Percentiles rank a stretch among this genome's conserved stretches.
phyloP scores from a whole-genome alignment of 83 land plant species.

The Diphasiastrum complanatum region DNA sequence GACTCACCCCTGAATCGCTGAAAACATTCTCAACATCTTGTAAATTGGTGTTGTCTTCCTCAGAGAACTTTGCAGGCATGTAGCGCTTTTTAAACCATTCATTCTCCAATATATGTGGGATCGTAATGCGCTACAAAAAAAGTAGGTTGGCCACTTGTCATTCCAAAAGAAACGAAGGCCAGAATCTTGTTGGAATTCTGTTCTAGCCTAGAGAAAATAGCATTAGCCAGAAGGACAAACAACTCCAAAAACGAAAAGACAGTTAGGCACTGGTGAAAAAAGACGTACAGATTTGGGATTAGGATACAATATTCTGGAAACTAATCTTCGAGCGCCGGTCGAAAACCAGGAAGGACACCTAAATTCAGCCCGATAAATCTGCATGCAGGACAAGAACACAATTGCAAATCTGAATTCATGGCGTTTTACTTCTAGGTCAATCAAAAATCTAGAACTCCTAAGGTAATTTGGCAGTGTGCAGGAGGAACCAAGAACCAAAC shows the following conservation, averaged over 20 bases:
- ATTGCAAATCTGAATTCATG: too few species aligned
- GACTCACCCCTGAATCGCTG: neutral
- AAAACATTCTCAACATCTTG: conserved; percentile 13
- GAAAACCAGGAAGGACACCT: conserved; percentile 5
- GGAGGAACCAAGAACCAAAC: too few species aligned
- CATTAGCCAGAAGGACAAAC: neutral
- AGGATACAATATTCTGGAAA: conserved; percentile 14
- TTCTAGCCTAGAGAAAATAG: too few species aligned
- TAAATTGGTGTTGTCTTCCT: conserved; percentile 2
- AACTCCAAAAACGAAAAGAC: neutral
- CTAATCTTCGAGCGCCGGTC: conserved; percentile 1
- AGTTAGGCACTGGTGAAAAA: neutral
- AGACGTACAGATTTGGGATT: conserved; percentile 17
- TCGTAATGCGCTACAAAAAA: conserved; percentile 13
- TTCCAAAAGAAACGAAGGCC: too few species aligned
- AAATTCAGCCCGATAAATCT: conserved; percentile 4
- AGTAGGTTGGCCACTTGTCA: neutral
- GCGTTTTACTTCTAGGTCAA: too few species aligned
- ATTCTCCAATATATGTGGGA: conserved; percentile 10
- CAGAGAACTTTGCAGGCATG: conserved; percentile 1
- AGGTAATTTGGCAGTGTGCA: neutral
- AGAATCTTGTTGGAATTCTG: too few species aligned
- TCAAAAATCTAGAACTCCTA: neutral
- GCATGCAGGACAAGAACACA: too few species aligned
- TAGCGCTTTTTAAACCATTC: conserved; percentile 14